Percentiles rank a stretch among this genome's conserved stretches.
phyloP scores from a whole-genome alignment of 257 asterid species.

The Petrea volubilis region DNA sequence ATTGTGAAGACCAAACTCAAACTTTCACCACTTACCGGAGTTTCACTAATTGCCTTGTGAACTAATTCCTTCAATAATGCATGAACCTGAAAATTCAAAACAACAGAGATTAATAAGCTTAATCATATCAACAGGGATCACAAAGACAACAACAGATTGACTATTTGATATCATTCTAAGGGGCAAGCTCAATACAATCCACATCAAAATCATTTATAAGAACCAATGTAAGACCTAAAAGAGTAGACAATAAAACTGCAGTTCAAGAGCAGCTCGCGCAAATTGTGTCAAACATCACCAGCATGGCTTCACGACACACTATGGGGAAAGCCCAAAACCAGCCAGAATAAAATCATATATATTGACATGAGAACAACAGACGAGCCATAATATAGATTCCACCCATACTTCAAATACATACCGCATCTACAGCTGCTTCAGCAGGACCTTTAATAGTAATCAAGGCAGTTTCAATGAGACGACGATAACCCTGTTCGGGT shows the following conservation, averaged over 20 bases:
- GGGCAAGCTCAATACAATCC: background rate
- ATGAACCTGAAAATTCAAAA: constrained; percentile 63
- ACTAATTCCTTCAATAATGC: constrained; percentile 84
- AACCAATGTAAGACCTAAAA: background rate
- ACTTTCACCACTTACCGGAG: constrained; percentile 45
- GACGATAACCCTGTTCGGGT: constrained; percentile 98
- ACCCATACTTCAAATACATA: constrained; percentile 31
- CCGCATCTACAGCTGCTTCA: constrained; percentile 97
- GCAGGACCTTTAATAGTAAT: constrained; percentile 93
- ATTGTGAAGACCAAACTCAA: background rate
- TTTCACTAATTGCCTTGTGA: constrained; percentile 88
- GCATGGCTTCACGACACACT: background rate
- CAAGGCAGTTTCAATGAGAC: constrained; percentile 93
- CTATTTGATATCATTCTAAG: too few species aligned
- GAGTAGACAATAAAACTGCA: background rate
- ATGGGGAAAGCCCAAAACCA: background rate
- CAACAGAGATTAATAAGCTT: constrained; percentile 2
- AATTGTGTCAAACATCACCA: constrained; percentile 35
- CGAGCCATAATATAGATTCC: background rate
- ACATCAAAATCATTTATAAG: background rate
- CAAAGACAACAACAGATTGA: too few species aligned
- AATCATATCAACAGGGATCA: too few species aligned
- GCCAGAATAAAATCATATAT: background rate
- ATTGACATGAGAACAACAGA: constrained; percentile 16
- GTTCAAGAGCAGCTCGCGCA: constrained; percentile 38